Evolutionary conservation across 805 yeast species (phyloP).

Genomic region (Candida sakaeoensis): DNA sequence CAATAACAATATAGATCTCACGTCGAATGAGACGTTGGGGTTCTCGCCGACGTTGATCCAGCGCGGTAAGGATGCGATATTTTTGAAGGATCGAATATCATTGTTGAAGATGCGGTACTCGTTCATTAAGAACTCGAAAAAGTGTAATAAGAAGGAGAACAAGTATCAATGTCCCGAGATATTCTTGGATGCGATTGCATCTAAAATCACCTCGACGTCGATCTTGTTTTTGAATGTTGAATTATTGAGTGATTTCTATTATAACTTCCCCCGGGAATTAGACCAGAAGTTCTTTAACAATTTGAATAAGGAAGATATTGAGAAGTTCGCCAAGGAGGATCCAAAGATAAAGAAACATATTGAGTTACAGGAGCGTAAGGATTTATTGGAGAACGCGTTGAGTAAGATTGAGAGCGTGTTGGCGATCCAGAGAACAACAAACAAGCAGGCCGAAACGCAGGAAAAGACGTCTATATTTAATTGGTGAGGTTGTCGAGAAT

Average conservation of each 20-base stretch:
- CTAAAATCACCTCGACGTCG: constrained; percentile 88
- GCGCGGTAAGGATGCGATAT: constrained; percentile 81
- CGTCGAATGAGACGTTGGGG: constrained; percentile 72
- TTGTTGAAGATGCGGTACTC: constrained; percentile 68
- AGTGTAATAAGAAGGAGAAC: constrained; percentile 74
- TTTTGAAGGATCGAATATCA: constrained; percentile 68
- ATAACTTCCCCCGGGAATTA: constrained; percentile 91
- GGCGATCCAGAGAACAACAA: constrained; percentile 51
- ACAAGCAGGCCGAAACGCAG: constrained; percentile 1
- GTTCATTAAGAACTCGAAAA: constrained; percentile 67
- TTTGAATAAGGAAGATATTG: constrained; percentile 73
- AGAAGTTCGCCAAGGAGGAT: constrained; percentile 89
- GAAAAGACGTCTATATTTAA: constrained; percentile 12
- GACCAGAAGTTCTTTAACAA: constrained; percentile 67
- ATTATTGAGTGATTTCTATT: constrained; percentile 88
- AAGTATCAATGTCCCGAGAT: constrained; percentile 93
- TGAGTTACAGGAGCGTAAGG: constrained; percentile 91
- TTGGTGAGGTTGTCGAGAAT: constrained; percentile 8
- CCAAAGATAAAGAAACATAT: constrained; percentile 87
- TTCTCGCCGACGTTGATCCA: constrained; percentile 72
- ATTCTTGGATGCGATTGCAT: constrained; percentile 87
- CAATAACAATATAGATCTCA: constrained; percentile 29
- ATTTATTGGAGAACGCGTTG: constrained; percentile 77
- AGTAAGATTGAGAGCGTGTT: constrained; percentile 81
- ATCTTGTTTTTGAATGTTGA: constrained; percentile 92